Evolutionary conservation across 2,329 filamentous ascomycete genomes (phyloP), one percentile per base, ranked within the genome.

Genomic region (Curvularia eragrostidis): DNA sequence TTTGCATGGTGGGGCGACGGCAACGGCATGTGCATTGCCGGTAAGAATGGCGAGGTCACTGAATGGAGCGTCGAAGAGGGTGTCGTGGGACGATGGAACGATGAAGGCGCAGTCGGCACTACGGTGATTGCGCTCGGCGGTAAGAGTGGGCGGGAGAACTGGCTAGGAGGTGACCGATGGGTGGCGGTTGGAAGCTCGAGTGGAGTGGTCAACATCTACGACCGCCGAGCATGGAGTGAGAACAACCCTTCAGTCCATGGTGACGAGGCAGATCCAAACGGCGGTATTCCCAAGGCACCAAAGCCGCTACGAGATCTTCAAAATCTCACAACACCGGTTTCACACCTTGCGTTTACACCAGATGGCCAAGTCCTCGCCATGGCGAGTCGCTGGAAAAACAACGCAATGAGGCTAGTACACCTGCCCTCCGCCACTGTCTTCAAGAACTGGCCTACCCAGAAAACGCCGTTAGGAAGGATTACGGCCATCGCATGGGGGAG

Each of bases 171-270:
- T 3, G 91, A 97, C 77, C 84, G 91, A 56, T 99, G 93, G 93
- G 87, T 97, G 13, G 93, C 91, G 0, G 82, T 97, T 42, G 95
- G 95, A 10, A 93, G 90, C 57, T 90, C 87, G 63, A 93, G 87
- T 61, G 95, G 95, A 58, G 91, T 99, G 56, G 87, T 96, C 56
- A 98, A 98, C 77, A 84, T 99, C 60, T 99, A 99, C 80, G 92
- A 98, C 74, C 89, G 95, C 5, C 81, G 85, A 62, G 81, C 84
- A 26, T 88, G 92, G 79, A 78, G 79, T 38, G 77, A 75, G 32
- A 68, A 69, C n/a, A 54, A 63, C n/a, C 41, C 57, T 26, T 57
- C 62, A 5, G 57, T 52, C n/a, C 44, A 56, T n/a, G 51, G 55
- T 4, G 32, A 28, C 3, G 48, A 62, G 8, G 57, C 70, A 18